phyloP scores from a whole-genome alignment of 169 alveolate species.

The Cryptosporidium bovis region DNA sequence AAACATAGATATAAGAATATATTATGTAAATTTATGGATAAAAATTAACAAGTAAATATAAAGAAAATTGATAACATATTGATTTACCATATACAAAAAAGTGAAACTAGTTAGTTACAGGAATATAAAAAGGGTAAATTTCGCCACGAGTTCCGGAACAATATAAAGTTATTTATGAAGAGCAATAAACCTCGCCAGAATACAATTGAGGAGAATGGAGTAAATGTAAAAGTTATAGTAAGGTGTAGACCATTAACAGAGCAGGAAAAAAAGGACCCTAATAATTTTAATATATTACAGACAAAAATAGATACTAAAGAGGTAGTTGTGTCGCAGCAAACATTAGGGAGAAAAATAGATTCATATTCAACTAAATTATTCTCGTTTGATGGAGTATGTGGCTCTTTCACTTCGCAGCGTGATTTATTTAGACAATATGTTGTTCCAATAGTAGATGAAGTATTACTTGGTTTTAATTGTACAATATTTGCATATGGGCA shows the following conservation, averaged over 20 bases:
- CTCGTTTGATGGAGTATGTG: slow-evolving; percentile 83
- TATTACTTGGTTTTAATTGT: slow-evolving; percentile 89
- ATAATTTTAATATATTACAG: slow-evolving; percentile 76
- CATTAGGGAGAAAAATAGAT: slow-evolving; percentile 59
- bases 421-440: slow-evolving; percentile 81
- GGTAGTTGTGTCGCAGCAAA: slow-evolving; percentile 69
- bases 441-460: slow-evolving; percentile 88
- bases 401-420: slow-evolving; percentile 76
- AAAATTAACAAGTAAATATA: neutral
- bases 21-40: neutral
- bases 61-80: slow-evolving; percentile 1
- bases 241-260: slow-evolving; percentile 87
- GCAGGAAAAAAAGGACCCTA: slow-evolving; percentile 84
- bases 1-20: neutral
- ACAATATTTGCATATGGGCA: slow-evolving; percentile 90
- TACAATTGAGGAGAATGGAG: slow-evolving; percentile 74
- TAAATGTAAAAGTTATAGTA: slow-evolving; percentile 83
- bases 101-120: neutral
- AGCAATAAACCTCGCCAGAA: slow-evolving; percentile 21
- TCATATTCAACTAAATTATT: slow-evolving; percentile 76
- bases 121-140: neutral
- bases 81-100: neutral
- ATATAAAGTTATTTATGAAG: slow-evolving; percentile 49
- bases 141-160: neutral
- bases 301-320: slow-evolving; percentile 76